Conservation (phyloP, 2,329 filamentous ascomycete genomes). For the Xylaria sp. region DNA sequence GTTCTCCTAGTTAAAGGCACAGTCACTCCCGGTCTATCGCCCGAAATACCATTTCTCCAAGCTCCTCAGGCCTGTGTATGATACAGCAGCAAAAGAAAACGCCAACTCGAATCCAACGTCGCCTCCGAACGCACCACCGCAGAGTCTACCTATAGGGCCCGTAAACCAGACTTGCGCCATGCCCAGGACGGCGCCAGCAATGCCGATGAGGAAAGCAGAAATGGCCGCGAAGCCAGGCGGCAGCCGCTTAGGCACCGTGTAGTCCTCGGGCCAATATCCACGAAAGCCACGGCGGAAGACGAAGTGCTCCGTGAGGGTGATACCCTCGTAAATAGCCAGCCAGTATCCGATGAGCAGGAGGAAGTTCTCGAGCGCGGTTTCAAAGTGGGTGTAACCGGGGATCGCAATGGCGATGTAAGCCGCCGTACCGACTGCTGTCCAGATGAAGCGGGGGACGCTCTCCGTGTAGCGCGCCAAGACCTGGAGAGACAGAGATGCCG, state of each 20-base stretch:
- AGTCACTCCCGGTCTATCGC: conserved; percentile 6
- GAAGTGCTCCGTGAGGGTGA: conserved; percentile 62
- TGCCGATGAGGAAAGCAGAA: conserved; percentile 57
- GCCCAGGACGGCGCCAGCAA: conserved; percentile 60
- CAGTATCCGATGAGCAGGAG: conserved; percentile 67
- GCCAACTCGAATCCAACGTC: conserved; percentile 29
- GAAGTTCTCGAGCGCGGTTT: conserved; percentile 61
- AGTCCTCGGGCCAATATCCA: conserved; percentile 55
- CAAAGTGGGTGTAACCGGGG: conserved; percentile 62
- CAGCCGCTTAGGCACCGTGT: conserved; percentile 52
- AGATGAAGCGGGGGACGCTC: conserved; percentile 61
- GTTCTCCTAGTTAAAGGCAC: neutral
- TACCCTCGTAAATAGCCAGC: conserved; percentile 67
- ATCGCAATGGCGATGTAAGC: conserved; percentile 66
- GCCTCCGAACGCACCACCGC: conserved; percentile 39
- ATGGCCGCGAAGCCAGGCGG: conserved; percentile 60
- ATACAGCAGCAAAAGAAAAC: conserved; percentile 23
- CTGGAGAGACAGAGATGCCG: conserved; percentile 33
- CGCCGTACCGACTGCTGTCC: conserved; percentile 56
- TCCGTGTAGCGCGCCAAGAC: conserved; percentile 26
- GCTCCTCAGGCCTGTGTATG: conserved; percentile 20
- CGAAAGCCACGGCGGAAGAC: conserved; percentile 58
- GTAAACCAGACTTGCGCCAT: conserved; percentile 67
- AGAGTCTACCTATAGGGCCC: conserved; percentile 59
- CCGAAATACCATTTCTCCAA: conserved; percentile 23